These are phyloP conservation scores for Babesia divergens DNA, from an alignment of 169 alveolate species.

Conservation along the genomic window DNA sequence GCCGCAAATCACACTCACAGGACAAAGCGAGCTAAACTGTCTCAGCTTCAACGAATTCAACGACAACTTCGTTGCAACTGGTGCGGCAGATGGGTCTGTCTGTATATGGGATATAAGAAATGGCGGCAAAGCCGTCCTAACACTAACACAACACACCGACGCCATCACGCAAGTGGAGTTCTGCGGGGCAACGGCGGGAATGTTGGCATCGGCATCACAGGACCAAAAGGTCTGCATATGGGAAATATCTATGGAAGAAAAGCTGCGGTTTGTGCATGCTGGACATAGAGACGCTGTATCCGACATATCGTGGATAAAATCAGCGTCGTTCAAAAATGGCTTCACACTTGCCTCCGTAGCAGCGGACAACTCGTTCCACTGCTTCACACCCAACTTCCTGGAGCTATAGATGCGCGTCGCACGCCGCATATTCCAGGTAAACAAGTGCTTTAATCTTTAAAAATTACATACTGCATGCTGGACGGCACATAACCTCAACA, in stretches of 20 bases:
- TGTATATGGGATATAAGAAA: slow-evolving; percentile 69
- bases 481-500: too few relatives aligned
- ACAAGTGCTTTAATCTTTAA: too few relatives aligned
- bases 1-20: slow-evolving; percentile 33
- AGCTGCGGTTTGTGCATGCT: slow-evolving; percentile 68
- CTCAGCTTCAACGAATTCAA: slow-evolving; percentile 64
- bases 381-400: slow-evolving; percentile 50
- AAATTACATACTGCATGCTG: too few relatives aligned
- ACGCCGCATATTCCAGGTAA: too few relatives aligned
- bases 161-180: slow-evolving; percentile 69
- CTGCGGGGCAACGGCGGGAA: slow-evolving; percentile 67
- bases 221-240: slow-evolving; percentile 71
- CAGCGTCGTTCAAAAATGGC: slow-evolving; percentile 32
- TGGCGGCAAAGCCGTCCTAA: slow-evolving; percentile 38
- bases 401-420: slow-evolving; percentile 2
- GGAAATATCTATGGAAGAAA: slow-evolving; percentile 64
- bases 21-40: slow-evolving; percentile 52
- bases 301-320: slow-evolving; percentile 71
- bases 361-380: slow-evolving; percentile 54
- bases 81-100: slow-evolving; percentile 61
- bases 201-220: slow-evolving; percentile 72
- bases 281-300: slow-evolving; percentile 73
- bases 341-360: slow-evolving; percentile 57
- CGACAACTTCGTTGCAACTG: slow-evolving; percentile 58
- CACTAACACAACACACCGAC: slow-evolving; percentile 67